Evolutionary conservation across 2,329 filamentous ascomycete genomes (phyloP), one percentile per base, ranked within the genome.

Genomic region (Phaeomoniella chlamydospora): DNA sequence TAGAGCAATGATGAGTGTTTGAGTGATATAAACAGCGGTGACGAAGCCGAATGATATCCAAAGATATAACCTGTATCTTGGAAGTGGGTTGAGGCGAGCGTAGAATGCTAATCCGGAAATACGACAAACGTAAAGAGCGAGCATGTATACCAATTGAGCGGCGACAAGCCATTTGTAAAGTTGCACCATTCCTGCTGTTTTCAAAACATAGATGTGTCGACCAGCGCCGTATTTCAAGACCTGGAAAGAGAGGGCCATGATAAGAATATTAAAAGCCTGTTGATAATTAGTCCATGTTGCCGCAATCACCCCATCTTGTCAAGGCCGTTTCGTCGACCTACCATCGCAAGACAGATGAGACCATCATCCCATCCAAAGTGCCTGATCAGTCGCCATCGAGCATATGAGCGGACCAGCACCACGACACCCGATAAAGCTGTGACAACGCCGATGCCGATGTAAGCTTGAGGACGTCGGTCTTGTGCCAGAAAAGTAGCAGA

Each of bases 281-380:
- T 26, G 9, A 26, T 26, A n/a, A 26, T 26, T n/a, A 26, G 22
- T 26, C 22, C 6, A 9, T n/a, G 22, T n/a, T 26, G 22, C 22
- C 6, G 22, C 6, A n/a, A 26, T n/a, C n/a, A n/a, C 22, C 9
- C n/a, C 22, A 26, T 6, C 22, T n/a, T 9, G n/a, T 26, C 22
- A n/a, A 6, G 22, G 22, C 6, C 6, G 6, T 26, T n/a, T 9
- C 6, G 22, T 6, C 22, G 9, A 38, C 45, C 13, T 36, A 55
- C 53, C 48, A 52, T 50, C 1, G 53, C 50, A 4, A 46, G 3
- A 3, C 54, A 35, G 51, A 57, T 56, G 12, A 48, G 35, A 1
- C n/a, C 40, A 46, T 57, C 54, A 43, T 56, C 54, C 48, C 51
- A 53, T 1, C 54, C 51, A 39, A 56, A 54, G 22, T 26, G 6